Base-by-base conservation (phyloP, 441 rosid species). In the Pelargonium fulgidum region DNA sequence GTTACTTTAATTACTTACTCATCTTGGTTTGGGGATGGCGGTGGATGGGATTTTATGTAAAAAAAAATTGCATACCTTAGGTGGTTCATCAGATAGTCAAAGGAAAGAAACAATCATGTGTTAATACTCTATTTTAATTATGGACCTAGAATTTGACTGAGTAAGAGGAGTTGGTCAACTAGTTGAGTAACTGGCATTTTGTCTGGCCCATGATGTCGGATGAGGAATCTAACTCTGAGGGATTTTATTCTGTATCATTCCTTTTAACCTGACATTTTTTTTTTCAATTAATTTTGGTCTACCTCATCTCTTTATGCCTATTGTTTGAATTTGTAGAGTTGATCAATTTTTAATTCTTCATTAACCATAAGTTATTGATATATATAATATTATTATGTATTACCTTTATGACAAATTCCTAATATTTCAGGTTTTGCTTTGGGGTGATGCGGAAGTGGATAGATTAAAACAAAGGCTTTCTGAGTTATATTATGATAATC, bases 401-500 rank as follows among this genome's bases (percentile, higher is more conserved):
- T 47, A 5, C 24, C 5, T 71, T 7, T 62, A 61, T 72, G 64
- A 71, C 72, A 2, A 58, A 42, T 76, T 41, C 64, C 41, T 13
- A 14, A 62, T 62, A 74, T 78, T 77, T 74, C 82, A 91, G 97
- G 88, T 89, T 52, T 68, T 93, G 79, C 77, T 59, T 71, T 90
- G 94, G 97, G 90, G 80, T 72, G 81, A 73, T 52, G 70, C 76
- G 10, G 89, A 91, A 77, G 74, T 85, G 52, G 88, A 81, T 56
- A 75, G 82, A 72, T 81, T 91, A 76, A 88, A 88, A 79, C 76
- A 71, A 36, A 87, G 91, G 78, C 80, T 93, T 64, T 85, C 88
- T 1, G 85, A 88, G 69, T 79, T 91, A 67, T 93, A 88, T 71
- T 80, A 78, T 45, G 87, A 89, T 66, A 82, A 80, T 75, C 87